Evolutionary conservation across 83 land plant species (phyloP), one percentile per base, ranked within the genome.

Genomic region (Picea abies): DNA sequence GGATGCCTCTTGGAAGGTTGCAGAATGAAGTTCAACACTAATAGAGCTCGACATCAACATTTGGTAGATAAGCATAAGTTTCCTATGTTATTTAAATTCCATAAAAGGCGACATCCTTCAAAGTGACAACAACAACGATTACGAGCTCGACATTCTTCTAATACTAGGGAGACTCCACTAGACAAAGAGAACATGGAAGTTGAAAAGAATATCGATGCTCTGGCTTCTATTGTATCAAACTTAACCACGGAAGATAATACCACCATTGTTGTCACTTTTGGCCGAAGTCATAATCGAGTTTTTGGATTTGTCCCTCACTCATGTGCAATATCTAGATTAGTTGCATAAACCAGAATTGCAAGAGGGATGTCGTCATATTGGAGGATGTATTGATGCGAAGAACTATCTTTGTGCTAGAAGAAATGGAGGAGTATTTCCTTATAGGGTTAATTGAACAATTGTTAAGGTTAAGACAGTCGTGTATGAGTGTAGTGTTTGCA

Each of bases 21-120:
- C 88, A 82, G 89, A 9, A 83, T 86, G 81, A 90, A 91, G 83
- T 87, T 97, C 78, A 90, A 90, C 67, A 89, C 26, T 84, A 93
- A 92, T 86, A 84, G 86, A 83, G 81, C 88, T 61, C 81, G 99
- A 29, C 94, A 91, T 56, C 98, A 96, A 75, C 99, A 97, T 84
- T 87, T 97, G 25, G 91, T 97, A n/a, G 98, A 97, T 84, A 97
- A 96, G 86, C 99, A 97, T 79, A 88, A 88, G 63, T 97, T 97
- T 79, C 97, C 99, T 16, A 29, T 85, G 25, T 83, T 95, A 56
- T 97, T 92, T 64, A 90, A 87, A 62, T 97, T 97, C 82, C 91
- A 87, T 63, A 26, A 26, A 26, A 26, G 29, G 29, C 29, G 29
- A 26, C 29, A 26, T 26, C 29, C 29, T 26, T 26, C 92, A 90